Evolutionary conservation across 2,329 filamentous ascomycete species (phyloP).

Genomic region (Lachnellula arida): DNA sequence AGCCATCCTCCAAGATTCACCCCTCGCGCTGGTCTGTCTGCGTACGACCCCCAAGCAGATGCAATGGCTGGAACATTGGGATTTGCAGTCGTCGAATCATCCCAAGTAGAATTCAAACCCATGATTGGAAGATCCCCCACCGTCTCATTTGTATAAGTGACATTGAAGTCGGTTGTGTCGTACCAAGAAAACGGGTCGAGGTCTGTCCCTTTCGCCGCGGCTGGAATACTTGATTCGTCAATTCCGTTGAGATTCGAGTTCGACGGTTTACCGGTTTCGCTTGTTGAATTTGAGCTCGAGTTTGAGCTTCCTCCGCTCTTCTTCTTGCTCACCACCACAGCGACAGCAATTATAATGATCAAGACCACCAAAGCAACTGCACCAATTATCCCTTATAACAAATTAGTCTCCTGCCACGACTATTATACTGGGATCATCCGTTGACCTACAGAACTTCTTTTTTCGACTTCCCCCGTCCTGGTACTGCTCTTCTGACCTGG

Average conservation of each 20-base stretch:
- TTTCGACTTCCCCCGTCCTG: conserved; percentile 40
- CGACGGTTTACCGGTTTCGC: conserved; percentile 19
- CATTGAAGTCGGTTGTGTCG: conserved; percentile 85
- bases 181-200: conserved; percentile 91
- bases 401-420: no score
- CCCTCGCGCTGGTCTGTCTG: conserved; percentile 73
- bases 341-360: conserved; percentile 63
- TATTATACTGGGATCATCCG: no score
- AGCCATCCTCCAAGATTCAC: conserved; percentile 96
- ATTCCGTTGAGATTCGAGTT: conserved; percentile 49
- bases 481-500: conserved; percentile 37
- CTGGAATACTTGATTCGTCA: conserved; percentile 45
- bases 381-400: conserved; percentile 43
- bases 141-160: conserved; percentile 82
- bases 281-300: conserved; percentile 14
- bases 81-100: conserved; percentile 77
- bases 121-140: conserved; percentile 88
- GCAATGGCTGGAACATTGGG: conserved; percentile 73
- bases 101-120: conserved; percentile 80
- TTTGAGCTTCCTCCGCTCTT: conserved; percentile 34
- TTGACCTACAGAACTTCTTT: conserved; percentile 56
- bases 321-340: conserved; percentile 62
- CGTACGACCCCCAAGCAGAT: conserved; percentile 71
- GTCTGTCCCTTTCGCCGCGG: conserved; percentile 65
- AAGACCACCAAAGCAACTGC: conserved; percentile 51